phyloP scores from a whole-genome alignment of 2,329 filamentous ascomycete species.

The Exophiala spinifera region DNA sequence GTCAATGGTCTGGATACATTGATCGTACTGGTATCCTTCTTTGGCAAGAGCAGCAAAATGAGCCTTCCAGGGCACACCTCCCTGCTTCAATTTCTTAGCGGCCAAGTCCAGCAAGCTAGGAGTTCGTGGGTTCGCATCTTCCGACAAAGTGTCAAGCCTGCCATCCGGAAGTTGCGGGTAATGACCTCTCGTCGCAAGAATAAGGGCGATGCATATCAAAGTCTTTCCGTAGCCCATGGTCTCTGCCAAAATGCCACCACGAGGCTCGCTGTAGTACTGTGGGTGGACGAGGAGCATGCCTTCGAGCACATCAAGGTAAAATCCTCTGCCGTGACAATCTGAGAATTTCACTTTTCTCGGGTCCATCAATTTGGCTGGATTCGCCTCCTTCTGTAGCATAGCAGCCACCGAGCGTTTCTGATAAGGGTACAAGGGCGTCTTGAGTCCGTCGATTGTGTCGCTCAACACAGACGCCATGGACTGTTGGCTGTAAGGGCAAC shows the following conservation, averaged over 20 bases:
- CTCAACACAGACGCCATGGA: constrained; percentile 39
- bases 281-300: constrained; percentile 63
- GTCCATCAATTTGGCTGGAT: constrained; percentile 64
- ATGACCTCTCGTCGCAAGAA: constrained; percentile 71
- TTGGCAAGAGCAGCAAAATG: constrained; percentile 56
- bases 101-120: constrained; percentile 73
- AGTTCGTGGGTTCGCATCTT: constrained; percentile 46
- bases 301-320: constrained; percentile 68
- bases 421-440: constrained; percentile 69
- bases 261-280: constrained; percentile 67
- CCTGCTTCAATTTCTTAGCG: constrained; percentile 63
- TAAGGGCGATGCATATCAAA: constrained; percentile 73
- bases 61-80: constrained; percentile 67
- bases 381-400: constrained; percentile 78
- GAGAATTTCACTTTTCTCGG: constrained; percentile 62
- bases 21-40: constrained; percentile 50
- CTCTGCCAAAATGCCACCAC: constrained; percentile 58
- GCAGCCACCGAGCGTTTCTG: constrained; percentile 74
- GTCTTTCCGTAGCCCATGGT: constrained; percentile 72
- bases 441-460: constrained; percentile 36
- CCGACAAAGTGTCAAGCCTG: constrained; percentile 46
- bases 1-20: constrained; percentile 56
- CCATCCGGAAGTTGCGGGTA: constrained; percentile 64
- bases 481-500: constrained; percentile 32
- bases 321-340: constrained; percentile 61